Evolutionary conservation across 2,329 filamentous ascomycete genomes (phyloP), one percentile per base, ranked within the genome.

Genomic region (Aureobasidium mangrovei): DNA sequence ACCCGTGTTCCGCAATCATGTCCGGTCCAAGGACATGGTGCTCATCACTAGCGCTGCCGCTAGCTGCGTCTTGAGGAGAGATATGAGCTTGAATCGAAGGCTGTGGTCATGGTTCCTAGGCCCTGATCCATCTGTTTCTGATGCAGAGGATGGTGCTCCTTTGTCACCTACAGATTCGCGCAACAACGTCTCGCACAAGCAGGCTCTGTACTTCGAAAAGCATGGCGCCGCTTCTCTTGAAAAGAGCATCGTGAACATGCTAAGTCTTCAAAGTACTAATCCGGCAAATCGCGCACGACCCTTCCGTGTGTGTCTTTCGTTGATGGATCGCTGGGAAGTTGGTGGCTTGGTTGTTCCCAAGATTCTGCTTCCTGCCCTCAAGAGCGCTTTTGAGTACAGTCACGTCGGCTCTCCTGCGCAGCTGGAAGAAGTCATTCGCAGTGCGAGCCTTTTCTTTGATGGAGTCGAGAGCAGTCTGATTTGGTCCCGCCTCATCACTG

Each of bases 301-400:
- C 0, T 96, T 95, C 65, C 84, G 91, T 55, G 88, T 97, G 59
- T 94, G 90, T 63, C 78, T 97, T 2, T 96, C 94, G 12, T 75
- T 98, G 51, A 97, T 98, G 93, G 93, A 98, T 70, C 84, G 91
- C 56, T 97, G 90, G 91, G 93, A 98, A 67, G 91, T 98, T 60
- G 93, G 93, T 31, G 89, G 89, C 1, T 77, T 91, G 18, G 83
- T 98, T 44, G 85, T 97, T 1, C 88, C 91, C 0, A 84, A 89
- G 57, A 81, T 97, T 10, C 97, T 98, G 64, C 75, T 96, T 10
- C 87, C 91, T 3, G 84, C 91, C 28, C 81, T 98, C 62, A 79
- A 84, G 65, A 94, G 85, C 62, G 84, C 95, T 36, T 83, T 85
- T 60, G 73, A 77, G 43, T 97, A 90, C 71, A 84, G 90, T 68